Percentiles rank a stretch among this genome's conserved stretches.
These are phyloP conservation scores for Oryza australiensis DNA, from an alignment of 176 grass and related monocot species.

Conservation along the genomic window DNA sequence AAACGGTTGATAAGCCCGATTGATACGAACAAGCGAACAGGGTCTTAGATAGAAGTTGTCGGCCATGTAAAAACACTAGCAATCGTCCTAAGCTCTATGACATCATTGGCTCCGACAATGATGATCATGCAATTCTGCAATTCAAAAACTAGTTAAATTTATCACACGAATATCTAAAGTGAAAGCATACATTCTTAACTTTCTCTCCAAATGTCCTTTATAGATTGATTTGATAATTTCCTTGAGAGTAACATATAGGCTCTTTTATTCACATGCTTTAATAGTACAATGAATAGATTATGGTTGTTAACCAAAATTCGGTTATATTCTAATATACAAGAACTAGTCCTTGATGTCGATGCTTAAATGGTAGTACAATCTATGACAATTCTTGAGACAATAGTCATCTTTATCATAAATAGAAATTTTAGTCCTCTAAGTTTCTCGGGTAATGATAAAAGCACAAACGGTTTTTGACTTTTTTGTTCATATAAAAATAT, in stretches of 20 bases:
- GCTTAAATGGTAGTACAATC: not conserved
- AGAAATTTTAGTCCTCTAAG: not conserved
- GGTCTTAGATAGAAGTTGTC: no score
- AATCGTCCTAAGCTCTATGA: no score
- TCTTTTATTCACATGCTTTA: not conserved
- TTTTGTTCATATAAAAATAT: not conserved
- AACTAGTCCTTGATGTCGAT: not conserved
- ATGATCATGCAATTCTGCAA: not conserved
- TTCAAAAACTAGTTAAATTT: not conserved
- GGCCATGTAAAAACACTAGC: no score
- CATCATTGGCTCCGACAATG: no score
- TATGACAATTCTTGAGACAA: not conserved
- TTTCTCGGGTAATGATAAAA: slow-evolving; percentile 1
- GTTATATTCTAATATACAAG: not conserved
- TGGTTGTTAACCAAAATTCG: not conserved
- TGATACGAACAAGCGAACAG: no score
- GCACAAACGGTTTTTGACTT: not conserved
- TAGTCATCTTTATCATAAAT: not conserved
- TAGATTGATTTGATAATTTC: not conserved
- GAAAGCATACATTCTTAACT: no score
- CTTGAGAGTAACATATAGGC: not conserved
- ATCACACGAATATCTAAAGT: no score
- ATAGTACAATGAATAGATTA: no score
- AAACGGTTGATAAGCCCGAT: no score
- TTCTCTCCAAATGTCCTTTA: not conserved